These are phyloP conservation scores for Orbilia quercus DNA, from an alignment of 2,329 filamentous ascomycete genomes.

Conservation along the genomic window DNA sequence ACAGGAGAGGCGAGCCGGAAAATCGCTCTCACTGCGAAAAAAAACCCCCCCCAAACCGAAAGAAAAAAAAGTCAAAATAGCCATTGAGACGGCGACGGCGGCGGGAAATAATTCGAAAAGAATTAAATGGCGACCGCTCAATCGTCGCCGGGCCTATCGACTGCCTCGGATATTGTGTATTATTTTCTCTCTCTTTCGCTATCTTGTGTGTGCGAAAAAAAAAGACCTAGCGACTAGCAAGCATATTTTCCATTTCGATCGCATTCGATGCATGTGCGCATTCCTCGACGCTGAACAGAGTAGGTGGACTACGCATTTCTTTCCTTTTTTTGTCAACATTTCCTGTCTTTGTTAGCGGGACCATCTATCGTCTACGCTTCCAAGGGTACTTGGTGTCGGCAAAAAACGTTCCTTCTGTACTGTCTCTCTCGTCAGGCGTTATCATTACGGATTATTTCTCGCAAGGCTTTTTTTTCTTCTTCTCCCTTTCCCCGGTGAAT, in stretches of 20 bases:
- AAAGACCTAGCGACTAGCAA: conserved; percentile 37
- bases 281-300: conserved; percentile 46
- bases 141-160: not conserved
- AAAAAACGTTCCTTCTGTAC: conserved; percentile 17
- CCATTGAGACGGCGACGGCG: not conserved
- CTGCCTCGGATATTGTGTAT: conserved; percentile 11
- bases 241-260: conserved; percentile 50
- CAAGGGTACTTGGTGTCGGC: conserved; percentile 34
- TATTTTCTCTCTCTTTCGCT: conserved; percentile 8
- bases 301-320: conserved; percentile 30
- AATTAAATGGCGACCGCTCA: conserved; percentile 5
- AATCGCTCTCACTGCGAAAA: conserved; percentile 29
- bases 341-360: not conserved
- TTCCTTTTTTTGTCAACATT: not conserved
- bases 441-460: conserved; percentile 42
- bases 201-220: conserved; percentile 25
- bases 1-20: conserved; percentile 18
- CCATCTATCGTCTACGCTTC: conserved; percentile 8
- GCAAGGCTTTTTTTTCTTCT: conserved; percentile 21
- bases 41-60: not conserved
- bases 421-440: conserved; percentile 3
- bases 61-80: not conserved
- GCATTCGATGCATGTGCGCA: conserved; percentile 55
- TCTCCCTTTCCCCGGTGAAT: conserved; percentile 5
- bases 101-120: too few species aligned